phyloP scores from a whole-genome alignment of 257 asterid species.

The Buddleja alternifolia region DNA sequence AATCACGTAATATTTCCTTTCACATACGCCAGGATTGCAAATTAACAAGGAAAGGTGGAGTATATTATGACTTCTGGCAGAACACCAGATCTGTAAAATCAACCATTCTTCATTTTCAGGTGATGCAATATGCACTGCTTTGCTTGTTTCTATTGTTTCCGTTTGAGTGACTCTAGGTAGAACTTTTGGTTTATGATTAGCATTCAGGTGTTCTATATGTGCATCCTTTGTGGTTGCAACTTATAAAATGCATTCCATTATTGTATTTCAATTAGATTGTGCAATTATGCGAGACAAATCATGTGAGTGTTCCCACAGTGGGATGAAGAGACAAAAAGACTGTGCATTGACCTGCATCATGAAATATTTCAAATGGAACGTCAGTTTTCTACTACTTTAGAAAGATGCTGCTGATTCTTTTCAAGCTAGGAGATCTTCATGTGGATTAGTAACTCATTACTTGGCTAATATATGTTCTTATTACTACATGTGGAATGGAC shows the following conservation, averaged over 20 bases:
- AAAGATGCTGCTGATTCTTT: slow-evolving; percentile 5
- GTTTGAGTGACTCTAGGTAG: slow-evolving; percentile 2
- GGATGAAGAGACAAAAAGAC: slow-evolving; percentile 5
- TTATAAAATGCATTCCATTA: not conserved
- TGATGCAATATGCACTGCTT: slow-evolving; percentile 25
- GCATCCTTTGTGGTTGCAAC: not conserved
- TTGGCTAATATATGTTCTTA: not conserved
- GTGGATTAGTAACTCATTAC: slow-evolving; percentile 7
- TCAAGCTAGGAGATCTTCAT: slow-evolving; percentile 5
- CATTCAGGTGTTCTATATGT: not conserved
- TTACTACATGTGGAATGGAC: no score
- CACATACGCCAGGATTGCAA: slow-evolving; percentile 54
- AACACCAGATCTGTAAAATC: slow-evolving; percentile 67
- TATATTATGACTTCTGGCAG: slow-evolving; percentile 61
- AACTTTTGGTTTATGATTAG: slow-evolving; percentile 7
- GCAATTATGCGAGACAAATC: not conserved
- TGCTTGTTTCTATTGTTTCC: not conserved
- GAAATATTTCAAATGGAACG: not conserved
- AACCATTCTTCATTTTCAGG: slow-evolving; percentile 70
- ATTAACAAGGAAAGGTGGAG: slow-evolving; percentile 54
- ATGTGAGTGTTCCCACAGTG: not conserved
- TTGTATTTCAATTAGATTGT: slow-evolving; percentile 12
- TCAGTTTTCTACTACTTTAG: not conserved
- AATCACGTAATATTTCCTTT: not conserved
- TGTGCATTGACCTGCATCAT: slow-evolving; percentile 13